Conservation (phyloP, 768 basidiomycete species). For the Tephrocybe sp. region DNA sequence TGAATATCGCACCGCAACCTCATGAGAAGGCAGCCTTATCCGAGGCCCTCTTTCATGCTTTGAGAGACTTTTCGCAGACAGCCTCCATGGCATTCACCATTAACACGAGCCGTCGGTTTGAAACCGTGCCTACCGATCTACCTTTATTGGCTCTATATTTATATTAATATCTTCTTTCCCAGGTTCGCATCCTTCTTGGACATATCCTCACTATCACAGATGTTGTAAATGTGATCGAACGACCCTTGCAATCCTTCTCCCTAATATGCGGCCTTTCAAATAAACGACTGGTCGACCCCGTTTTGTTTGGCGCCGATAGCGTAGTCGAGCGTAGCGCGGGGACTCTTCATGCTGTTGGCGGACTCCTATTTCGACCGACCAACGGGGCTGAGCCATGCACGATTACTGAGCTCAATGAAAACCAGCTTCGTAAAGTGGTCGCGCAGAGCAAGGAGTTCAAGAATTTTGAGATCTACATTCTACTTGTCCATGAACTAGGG, state of each 20-base stretch:
- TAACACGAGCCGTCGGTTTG: slow-evolving; percentile 10
- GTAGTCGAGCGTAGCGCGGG: slow-evolving; percentile 21
- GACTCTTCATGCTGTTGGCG: slow-evolving; percentile 17
- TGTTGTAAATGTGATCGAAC: background rate
- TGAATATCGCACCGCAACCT: slow-evolving; percentile 19
- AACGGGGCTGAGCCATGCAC: background rate
- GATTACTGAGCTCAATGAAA: background rate
- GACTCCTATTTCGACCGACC: slow-evolving; percentile 18
- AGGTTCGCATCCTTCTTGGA: slow-evolving; percentile 9
- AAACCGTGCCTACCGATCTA: background rate
- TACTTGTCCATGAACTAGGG: slow-evolving; percentile 14
- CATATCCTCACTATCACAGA: slow-evolving; percentile 6
- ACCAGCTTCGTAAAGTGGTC: slow-evolving; percentile 7
- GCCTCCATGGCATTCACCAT: slow-evolving; percentile 17
- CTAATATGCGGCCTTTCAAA: slow-evolving; percentile 11
- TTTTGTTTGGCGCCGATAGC: slow-evolving; percentile 9
- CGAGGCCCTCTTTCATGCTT: slow-evolving; percentile 20
- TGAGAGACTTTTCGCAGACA: slow-evolving; percentile 20
- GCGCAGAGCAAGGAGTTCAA: slow-evolving; percentile 3
- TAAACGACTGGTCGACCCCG: slow-evolving; percentile 22
- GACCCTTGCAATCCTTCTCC: slow-evolving; percentile 20
- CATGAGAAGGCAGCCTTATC: slow-evolving; percentile 25
- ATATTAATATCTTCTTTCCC: background rate
- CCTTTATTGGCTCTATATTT: background rate
- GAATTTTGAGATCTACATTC: slow-evolving; percentile 11